A percentile compares a stretch with the other conserved stretches of the same genome.
Conservation (phyloP, 108 stramenopile species). For the Chaetoceros tenuissimus region DNA sequence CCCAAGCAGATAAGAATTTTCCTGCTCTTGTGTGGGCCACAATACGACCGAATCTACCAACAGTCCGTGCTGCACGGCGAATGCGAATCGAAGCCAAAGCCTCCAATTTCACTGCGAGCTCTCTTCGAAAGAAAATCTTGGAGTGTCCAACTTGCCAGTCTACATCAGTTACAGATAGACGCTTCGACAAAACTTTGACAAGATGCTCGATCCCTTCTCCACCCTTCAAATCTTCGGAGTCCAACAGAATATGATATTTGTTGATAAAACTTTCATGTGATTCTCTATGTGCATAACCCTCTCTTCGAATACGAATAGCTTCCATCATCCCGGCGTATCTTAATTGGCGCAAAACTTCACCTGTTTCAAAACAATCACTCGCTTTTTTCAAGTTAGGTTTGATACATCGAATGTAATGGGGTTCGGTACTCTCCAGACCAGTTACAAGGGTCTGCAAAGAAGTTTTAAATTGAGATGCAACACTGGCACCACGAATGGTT, state of each 20-base stretch:
- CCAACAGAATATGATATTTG: constrained; percentile 70
- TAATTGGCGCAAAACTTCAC: constrained; percentile 83
- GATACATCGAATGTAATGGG: constrained; percentile 89
- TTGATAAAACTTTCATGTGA: constrained; percentile 79
- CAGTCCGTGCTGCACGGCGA: constrained; percentile 49
- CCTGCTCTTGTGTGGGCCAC: constrained; percentile 40
- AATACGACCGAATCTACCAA: constrained; percentile 49
- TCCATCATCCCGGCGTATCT: constrained; percentile 99
- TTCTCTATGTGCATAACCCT: constrained; percentile 88
- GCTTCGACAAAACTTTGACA: constrained; percentile 63
- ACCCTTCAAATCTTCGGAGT: constrained; percentile 36
- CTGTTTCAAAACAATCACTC: constrained; percentile 55
- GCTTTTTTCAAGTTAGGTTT: constrained; percentile 82
- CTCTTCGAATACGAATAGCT: constrained; percentile 91
- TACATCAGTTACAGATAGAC: constrained; percentile 64
- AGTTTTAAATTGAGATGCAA: constrained; percentile 80
- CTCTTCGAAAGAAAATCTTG: constrained; percentile 78
- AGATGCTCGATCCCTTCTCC: constrained; percentile 65
- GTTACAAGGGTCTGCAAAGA: constrained; percentile 73
- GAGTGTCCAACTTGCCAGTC: constrained; percentile 91
- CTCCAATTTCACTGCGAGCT: constrained; percentile 77
- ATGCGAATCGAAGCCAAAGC: constrained; percentile 66
- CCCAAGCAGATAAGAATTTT: constrained; percentile 50
- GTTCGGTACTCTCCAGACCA: constrained; percentile 76
- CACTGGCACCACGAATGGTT: constrained; percentile 75